Evolutionary conservation across 352 stramenopile genomes (phyloP), one percentile per base, ranked within the genome.

Genomic region (Pythium volutum): DNA sequence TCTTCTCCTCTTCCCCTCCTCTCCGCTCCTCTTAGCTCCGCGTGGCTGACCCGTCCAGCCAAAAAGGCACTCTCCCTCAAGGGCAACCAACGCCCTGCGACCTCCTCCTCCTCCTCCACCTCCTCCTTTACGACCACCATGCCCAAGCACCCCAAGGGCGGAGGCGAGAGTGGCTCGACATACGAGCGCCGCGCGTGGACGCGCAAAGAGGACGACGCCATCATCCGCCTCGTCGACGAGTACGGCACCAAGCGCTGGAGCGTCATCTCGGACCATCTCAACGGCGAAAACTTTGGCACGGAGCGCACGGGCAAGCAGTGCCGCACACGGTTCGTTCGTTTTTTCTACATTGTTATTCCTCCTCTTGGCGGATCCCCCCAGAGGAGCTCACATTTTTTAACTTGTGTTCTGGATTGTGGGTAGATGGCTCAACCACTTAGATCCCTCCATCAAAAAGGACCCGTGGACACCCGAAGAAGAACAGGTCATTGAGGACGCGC

Each of bases 381-480:
- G 20, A 46, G 22, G 20, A 46, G n/a, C 7, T 43, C 36, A 43
- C 36, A 20, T 18, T 4, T 9, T n/a, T 1, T 12, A 20, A 29
- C 7, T 15, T 47, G 3, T 33, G 12, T 26, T 26, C 1, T 26
- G 18, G 23, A 26, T 39, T n/a, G 11, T 18, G 15, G 23, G 22
- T 39, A 87, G 77, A 48, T 93, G 84, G 84, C 70, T 94, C 16
- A 94, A 94, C 50, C 84, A 94, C 54, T 66, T 94, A 45, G 84
- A 94, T 46, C 84, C 84, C 20, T 90, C 81, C 12, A 92, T 94
- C 62, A 94, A 94, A 62, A 92, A 92, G 43, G 84, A 92, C 43
- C 84, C 84, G n/a, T 94, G 84, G 84, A 92, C 84, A 1, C 69
- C 79, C 0, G 84, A 97, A 43, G 92, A 98, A 55, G 92, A 98